These are phyloP conservation scores for Entomophthora muscae DNA, from an alignment of 371 early-diverging fungal species.

Conservation along the genomic window DNA sequence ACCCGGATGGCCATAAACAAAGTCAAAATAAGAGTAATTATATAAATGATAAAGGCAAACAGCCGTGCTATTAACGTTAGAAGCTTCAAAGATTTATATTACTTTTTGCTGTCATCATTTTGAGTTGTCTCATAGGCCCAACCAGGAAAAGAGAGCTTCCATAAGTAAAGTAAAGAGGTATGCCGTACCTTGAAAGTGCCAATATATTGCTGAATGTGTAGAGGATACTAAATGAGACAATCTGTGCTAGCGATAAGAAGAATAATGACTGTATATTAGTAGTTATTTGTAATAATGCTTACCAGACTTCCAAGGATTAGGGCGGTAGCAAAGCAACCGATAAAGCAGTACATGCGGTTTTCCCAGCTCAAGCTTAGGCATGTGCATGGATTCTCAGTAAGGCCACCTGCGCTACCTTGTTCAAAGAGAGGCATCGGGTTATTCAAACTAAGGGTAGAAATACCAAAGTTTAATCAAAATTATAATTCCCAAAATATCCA, in stretches of 20 bases:
- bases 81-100: background rate
- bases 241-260: background rate
- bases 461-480: too few species aligned
- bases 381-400: constrained; percentile 2
- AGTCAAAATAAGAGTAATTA: background rate
- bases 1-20: background rate
- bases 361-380: background rate
- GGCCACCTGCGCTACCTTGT: background rate
- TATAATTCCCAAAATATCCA: too few species aligned
- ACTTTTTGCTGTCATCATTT: constrained; percentile 2
- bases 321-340: background rate
- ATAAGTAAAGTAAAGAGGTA: background rate
- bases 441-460: too few species aligned
- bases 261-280: background rate
- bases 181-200: background rate
- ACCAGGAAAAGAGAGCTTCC: constrained; percentile 1
- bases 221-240: background rate
- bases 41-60: constrained; percentile 2
- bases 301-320: background rate
- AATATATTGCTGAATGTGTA: background rate
- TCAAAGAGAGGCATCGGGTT: constrained; percentile 6
- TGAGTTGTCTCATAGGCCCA: background rate
- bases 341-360: constrained; percentile 1
- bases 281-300: background rate
- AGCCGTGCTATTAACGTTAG: background rate